Base-by-base conservation (phyloP, 345 rosid species). In the Corymbia maculata region DNA sequence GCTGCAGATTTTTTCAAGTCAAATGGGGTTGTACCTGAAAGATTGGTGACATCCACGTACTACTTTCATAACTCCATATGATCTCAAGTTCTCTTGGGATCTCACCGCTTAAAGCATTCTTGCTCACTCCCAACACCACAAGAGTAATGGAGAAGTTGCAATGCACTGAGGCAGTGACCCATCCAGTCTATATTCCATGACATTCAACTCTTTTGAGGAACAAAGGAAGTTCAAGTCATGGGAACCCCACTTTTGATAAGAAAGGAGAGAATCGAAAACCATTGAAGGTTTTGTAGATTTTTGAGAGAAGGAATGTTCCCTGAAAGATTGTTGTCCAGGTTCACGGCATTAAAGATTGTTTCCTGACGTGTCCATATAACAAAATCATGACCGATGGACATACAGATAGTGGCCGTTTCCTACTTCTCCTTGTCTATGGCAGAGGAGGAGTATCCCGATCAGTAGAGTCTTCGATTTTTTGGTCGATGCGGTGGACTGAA, bases 21-120 rank as follows among this genome's bases (percentile, higher is more conserved):
- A 2, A 45, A 36, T 10, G 93, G 93, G 86, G 89, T 68, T 15
- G 57, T 22, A 7, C 91, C 89, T 2, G 89, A 85, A 11, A 92
- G 13, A 13, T 22, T 30, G 79, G 91, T 91, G 57, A 22, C 52
- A 30, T 51, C 12, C 86, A 88, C 80, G 3, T 44, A 88, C 7
- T 88, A 87, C 2, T 32, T 52, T 9, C 52, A 79, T 85, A 92
- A 92, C 53, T 90, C 89, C 47, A 84, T 70, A 49, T 90, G 59
- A 49, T 90, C 13, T 85, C 89, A 6, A 92, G 21, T 6, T 13
- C 89, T 9, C 52, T 22, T 4, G 91, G 91, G 24, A 92, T 88
- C 9, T 6, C 87, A 15, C 93, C 93, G 3, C 30, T 61, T 82
- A 89, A 85, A 13, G 15, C 32, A 30, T 88, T 88, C 55, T 49